Percentiles rank a stretch among this genome's conserved stretches.
Evolutionary conservation across 1,284 basidiomycete genomes (phyloP).

Genomic region (Marasmius oreades): DNA sequence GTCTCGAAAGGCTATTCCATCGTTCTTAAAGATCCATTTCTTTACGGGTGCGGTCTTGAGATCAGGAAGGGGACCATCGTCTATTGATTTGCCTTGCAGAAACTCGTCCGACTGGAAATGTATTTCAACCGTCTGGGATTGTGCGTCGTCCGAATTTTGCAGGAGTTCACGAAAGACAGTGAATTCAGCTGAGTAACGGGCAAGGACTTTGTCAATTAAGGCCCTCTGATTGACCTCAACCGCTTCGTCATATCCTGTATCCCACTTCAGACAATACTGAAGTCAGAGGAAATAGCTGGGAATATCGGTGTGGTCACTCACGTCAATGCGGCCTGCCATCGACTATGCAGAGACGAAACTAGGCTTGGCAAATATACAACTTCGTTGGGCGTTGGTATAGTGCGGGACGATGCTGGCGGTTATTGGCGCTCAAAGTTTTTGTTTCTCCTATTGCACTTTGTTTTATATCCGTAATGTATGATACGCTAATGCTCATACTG

Average conservation of each 20-base stretch:
- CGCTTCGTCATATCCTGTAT: slow-evolving; percentile 12
- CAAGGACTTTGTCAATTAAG: slow-evolving; percentile 90
- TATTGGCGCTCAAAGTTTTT: too few relatives aligned
- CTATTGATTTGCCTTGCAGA: slow-evolving; percentile 34
- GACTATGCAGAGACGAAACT: background rate
- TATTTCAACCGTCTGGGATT: slow-evolving; percentile 78
- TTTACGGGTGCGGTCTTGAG: slow-evolving; percentile 64
- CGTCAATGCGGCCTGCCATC: background rate
- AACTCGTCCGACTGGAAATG: slow-evolving; percentile 70
- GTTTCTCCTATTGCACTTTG: too few relatives aligned
- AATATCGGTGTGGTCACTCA: background rate
- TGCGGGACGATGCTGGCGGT: too few relatives aligned
- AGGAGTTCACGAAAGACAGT: slow-evolving; percentile 47
- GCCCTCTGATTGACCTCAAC: slow-evolving; percentile 81
- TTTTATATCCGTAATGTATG: too few relatives aligned
- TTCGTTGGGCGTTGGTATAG: too few relatives aligned
- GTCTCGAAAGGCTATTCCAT: slow-evolving; percentile 77
- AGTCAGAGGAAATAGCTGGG: background rate
- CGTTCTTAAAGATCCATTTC: slow-evolving; percentile 84
- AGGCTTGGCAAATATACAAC: too few relatives aligned
- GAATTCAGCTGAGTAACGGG: slow-evolving; percentile 92
- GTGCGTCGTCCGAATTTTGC: slow-evolving; percentile 80
- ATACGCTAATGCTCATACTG: too few relatives aligned
- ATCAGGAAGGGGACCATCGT: slow-evolving; percentile 42
- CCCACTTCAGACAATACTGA: slow-evolving; percentile 7